Evolutionary conservation across 768 basidiomycete genomes (phyloP).

Genomic region (Amanita pallidorosea): DNA sequence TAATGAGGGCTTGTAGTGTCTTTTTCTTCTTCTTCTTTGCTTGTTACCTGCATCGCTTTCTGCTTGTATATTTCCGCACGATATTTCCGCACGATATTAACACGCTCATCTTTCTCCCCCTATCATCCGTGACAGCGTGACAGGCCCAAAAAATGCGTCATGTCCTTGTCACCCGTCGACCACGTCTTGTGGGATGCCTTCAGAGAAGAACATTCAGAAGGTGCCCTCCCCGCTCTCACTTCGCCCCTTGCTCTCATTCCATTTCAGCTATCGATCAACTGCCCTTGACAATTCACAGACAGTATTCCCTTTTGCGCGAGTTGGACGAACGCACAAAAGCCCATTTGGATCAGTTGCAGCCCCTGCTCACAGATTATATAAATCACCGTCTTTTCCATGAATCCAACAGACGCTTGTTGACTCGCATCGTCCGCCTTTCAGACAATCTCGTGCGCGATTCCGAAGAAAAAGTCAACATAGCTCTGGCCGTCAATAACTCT

Average conservation of each 20-base stretch:
- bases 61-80: not conserved
- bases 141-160: not conserved
- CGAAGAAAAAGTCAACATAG: slow-evolving; percentile 73
- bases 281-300: slow-evolving; percentile 63
- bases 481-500: slow-evolving; percentile 58
- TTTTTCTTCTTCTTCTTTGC: not conserved
- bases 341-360: slow-evolving; percentile 7
- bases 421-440: slow-evolving; percentile 44
- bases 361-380: not conserved
- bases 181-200: slow-evolving; percentile 62
- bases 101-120: not conserved
- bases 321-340: slow-evolving; percentile 51
- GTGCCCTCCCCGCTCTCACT: slow-evolving; percentile 19
- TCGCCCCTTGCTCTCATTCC: not conserved
- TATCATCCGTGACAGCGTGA: slow-evolving; percentile 1
- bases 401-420: slow-evolving; percentile 31
- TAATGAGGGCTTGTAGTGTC: not conserved
- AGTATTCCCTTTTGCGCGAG: slow-evolving; percentile 60
- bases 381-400: not conserved
- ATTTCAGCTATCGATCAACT: slow-evolving; percentile 64
- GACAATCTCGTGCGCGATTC: slow-evolving; percentile 53
- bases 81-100: not conserved
- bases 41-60: not conserved
- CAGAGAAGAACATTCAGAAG: slow-evolving; percentile 73
- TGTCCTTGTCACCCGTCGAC: slow-evolving; percentile 11